Conservation (phyloP, 2,329 filamentous ascomycete species). For the Neopestalotiopsis clavispora region DNA sequence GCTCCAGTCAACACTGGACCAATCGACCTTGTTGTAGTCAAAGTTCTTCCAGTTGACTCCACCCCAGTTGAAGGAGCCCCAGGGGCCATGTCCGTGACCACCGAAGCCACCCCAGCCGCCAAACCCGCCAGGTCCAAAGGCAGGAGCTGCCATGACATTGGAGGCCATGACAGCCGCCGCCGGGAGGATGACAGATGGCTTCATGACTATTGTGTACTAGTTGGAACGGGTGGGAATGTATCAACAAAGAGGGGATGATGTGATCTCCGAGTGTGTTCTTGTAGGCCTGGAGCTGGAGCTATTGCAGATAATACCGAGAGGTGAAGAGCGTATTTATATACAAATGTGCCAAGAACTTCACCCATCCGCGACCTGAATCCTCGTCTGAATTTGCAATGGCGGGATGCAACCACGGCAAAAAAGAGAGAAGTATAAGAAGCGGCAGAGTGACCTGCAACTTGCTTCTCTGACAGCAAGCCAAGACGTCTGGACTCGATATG, state of each 20-base stretch:
- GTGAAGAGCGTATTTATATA: too few relatives aligned
- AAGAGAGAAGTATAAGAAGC: too few relatives aligned
- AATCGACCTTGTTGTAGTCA: conserved; percentile 12
- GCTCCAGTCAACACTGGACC: conserved; percentile 9
- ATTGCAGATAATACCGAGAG: too few relatives aligned
- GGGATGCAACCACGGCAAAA: too few relatives aligned
- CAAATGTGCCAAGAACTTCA: too few relatives aligned
- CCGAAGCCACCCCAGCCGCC: background rate
- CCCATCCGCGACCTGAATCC: too few relatives aligned
- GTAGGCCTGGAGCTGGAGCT: too few relatives aligned
- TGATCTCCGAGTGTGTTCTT: too few relatives aligned
- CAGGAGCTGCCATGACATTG: background rate
- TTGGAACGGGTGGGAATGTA: background rate
- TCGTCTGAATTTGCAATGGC: too few relatives aligned
- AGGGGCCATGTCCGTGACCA: background rate
- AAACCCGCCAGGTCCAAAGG: background rate
- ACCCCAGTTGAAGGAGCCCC: background rate
- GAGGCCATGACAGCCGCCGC: background rate
- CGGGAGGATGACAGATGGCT: background rate
- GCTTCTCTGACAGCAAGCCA: too few relatives aligned
- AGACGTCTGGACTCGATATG: too few relatives aligned
- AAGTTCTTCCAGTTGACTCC: background rate
- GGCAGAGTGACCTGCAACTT: too few relatives aligned
- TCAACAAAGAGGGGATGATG: background rate
- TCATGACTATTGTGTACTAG: background rate